phyloP scores from a whole-genome alignment of 2,329 filamentous ascomycete species.

The Aspergillus sp. region DNA sequence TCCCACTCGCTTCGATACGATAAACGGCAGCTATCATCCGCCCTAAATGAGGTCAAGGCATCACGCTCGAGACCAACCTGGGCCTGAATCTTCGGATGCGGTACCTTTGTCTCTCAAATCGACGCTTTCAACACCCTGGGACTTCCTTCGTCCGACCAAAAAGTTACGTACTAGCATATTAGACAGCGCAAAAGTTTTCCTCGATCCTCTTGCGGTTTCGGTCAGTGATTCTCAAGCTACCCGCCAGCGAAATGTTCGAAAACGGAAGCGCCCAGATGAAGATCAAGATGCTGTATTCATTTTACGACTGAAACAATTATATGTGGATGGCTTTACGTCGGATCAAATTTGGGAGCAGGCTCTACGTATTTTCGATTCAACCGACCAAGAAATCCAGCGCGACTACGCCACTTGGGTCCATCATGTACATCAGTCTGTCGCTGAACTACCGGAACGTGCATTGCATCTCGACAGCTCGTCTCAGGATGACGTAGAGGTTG shows the following conservation, averaged over 20 bases:
- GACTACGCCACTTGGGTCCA: slow-evolving; percentile 40
- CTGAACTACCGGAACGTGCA: neutral
- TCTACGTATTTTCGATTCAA: slow-evolving; percentile 72
- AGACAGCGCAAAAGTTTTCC: slow-evolving; percentile 72
- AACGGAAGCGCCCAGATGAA: slow-evolving; percentile 68
- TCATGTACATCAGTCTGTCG: slow-evolving; percentile 18
- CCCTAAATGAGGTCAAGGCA: neutral
- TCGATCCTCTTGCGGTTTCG: slow-evolving; percentile 74
- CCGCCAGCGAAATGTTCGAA: slow-evolving; percentile 67
- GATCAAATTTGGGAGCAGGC: slow-evolving; percentile 95
- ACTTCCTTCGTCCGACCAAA: slow-evolving; percentile 72
- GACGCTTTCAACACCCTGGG: slow-evolving; percentile 63
- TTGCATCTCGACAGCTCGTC: slow-evolving; percentile 5
- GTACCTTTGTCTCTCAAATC: slow-evolving; percentile 19
- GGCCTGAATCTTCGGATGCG: neutral
- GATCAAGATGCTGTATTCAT: slow-evolving; percentile 48
- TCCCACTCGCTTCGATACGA: neutral
- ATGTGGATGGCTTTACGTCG: slow-evolving; percentile 82
- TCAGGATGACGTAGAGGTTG: slow-evolving; percentile 16
- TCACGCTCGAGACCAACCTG: neutral
- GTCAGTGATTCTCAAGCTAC: slow-evolving; percentile 71
- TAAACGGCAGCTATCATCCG: neutral
- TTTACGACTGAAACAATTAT: slow-evolving; percentile 80
- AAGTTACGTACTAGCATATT: slow-evolving; percentile 69
- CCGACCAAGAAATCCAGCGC: slow-evolving; percentile 55